Base-by-base conservation (phyloP, 331 rosid species). In the Ulmus americana region DNA sequence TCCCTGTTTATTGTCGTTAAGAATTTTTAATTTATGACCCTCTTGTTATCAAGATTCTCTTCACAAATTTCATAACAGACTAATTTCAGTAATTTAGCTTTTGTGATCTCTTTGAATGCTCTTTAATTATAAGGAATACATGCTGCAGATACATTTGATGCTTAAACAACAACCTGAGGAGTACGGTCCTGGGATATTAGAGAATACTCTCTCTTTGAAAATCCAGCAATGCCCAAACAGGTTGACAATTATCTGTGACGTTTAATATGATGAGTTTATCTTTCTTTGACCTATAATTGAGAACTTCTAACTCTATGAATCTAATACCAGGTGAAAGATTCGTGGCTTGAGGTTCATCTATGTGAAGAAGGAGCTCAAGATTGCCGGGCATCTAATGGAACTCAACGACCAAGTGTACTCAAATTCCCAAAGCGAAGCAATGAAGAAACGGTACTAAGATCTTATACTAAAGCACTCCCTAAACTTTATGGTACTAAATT, bases 311-410 rank as follows among this genome's bases (percentile, higher is more conserved):
- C 46, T 46, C 7, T 14, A 35, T 70, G 57, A 64, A 70, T 68
- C 55, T 82, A 69, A 61, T 49, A 63, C 67, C 80, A 94, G 99
- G 92, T 87, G 74, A 94, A 83, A 70, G 85, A 71, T 12, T 94
- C 99, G 57, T 76, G 97, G 92, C 90, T 94, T 53, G 83, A 94
- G 59, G 96, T 94, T 76, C 95, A 85, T 14, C 85, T 94, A 64
- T 90, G 99, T 73, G 83, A 79, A 79, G 86, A 81, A 76, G 97
- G 86, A 78, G 76, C 38, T n/a, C 61, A 15, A 59, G 80, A 70
- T 65, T 94, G 95, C 55, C 59, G 59, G 35, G 80, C 80, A 53
- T 84, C 91, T 56, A 79, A 84, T 70, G 71, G 74, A 70, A 80
- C 88, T 44, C 69, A 64, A 2, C 66, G 58, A 47, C 81, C 83